Evolutionary conservation across 164 flowering plant species (phyloP), one percentile per base, ranked within the genome.

Genomic region (Aristolochia californica): DNA sequence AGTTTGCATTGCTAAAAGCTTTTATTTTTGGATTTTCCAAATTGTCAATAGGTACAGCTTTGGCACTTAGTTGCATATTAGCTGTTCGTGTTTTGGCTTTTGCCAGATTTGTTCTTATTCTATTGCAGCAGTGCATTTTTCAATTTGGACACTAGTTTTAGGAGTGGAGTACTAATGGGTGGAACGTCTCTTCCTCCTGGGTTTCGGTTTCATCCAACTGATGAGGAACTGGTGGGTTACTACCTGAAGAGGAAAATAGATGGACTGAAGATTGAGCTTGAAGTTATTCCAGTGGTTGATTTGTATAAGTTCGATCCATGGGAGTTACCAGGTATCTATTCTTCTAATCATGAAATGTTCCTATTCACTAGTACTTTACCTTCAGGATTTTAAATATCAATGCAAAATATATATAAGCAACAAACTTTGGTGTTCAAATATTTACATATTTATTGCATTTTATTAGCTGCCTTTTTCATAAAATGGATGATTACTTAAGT

Each of bases 221-320:
- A 91, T 66, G 91, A 83, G 44, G 95, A 91, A 63, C 65, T 88
- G 59, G 77, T 88, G 30, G 86, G 85, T 0, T 91, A 85, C 57
- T 88, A 88, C 73, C 72, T 88, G 54, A 80, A 84, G 70, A 84
- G 86, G 62, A 85, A 88, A 73, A 76, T 76, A 0, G 88, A 84
- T n/a, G 88, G 91, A 18, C 84, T 70, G 45, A 78, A 81, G 68
- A 78, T 91, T 61, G 98, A 88, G 67, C 91, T 91, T 43, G 95
- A 91, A 78, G 88, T 91, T 9, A 85, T 88, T 48, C 98, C 96
- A 10, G 88, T 67, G 45, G 66, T 88, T 34, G 95, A 87, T 45
- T 69, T 87, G 52, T 90, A 87, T 73, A 90, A 87, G 66, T 90
- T 75, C 63, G 96, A 91, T 75, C 98, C 96, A 17, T 91, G 96